Conservation (phyloP, 768 basidiomycete genomes). For the Sarcodon sp. region DNA sequence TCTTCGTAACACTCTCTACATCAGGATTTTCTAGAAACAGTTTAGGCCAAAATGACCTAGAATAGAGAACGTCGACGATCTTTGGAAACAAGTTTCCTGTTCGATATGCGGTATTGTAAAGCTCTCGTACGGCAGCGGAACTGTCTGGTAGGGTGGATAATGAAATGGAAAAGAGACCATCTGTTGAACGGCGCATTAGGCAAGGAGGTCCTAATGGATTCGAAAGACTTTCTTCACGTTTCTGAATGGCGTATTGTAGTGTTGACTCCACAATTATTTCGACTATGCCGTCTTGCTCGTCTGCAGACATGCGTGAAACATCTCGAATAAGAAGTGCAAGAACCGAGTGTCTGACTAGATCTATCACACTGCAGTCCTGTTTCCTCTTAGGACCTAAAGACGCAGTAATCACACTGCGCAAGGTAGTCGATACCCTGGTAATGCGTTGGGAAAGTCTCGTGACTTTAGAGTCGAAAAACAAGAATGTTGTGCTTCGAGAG, state of each 20-base stretch:
- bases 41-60: slow-evolving; percentile 56
- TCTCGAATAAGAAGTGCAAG: slow-evolving; percentile 41
- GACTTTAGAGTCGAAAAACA: slow-evolving; percentile 58
- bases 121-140: slow-evolving; percentile 22
- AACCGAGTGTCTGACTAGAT: slow-evolving; percentile 62
- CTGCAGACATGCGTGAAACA: slow-evolving; percentile 32
- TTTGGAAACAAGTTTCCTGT: slow-evolving; percentile 42
- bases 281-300: slow-evolving; percentile 53
- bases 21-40: slow-evolving; percentile 76
- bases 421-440: slow-evolving; percentile 43
- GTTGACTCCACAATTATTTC: slow-evolving; percentile 65
- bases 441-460: slow-evolving; percentile 47
- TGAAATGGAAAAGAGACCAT: too few relatives aligned
- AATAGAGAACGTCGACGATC: slow-evolving; percentile 44
- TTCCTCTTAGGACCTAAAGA: slow-evolving; percentile 25
- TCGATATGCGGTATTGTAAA: slow-evolving; percentile 55
- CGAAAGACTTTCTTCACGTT: slow-evolving; percentile 28
- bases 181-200: not conserved
- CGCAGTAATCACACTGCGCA: slow-evolving; percentile 32
- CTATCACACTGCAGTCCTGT: slow-evolving; percentile 46
- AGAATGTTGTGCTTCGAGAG: slow-evolving; percentile 32
- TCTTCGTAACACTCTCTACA: slow-evolving; percentile 48
- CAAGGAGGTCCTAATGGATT: not conserved
- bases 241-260: slow-evolving; percentile 66
- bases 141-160: not conserved